Evolutionary conservation across 2,329 filamentous ascomycete species (phyloP).

Genomic region (Didymella lethalis): DNA sequence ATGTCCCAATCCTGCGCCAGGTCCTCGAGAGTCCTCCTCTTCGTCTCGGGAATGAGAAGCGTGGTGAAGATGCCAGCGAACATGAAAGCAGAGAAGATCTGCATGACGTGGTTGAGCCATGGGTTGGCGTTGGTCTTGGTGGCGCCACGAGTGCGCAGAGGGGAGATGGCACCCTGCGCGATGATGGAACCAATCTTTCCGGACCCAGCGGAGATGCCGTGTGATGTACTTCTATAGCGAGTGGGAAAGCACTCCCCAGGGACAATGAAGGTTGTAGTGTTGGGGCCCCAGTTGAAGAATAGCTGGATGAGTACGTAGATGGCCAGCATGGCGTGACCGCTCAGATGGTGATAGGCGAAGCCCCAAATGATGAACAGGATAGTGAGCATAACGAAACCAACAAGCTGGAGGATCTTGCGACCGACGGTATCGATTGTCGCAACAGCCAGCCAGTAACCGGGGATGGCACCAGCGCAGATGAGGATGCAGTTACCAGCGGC

Average conservation of each 20-base stretch:
- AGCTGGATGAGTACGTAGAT: constrained; percentile 60
- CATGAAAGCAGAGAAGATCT: constrained; percentile 84
- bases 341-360: constrained; percentile 48
- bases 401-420: constrained; percentile 52
- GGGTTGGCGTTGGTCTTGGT: constrained; percentile 57
- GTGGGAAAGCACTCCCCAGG: constrained; percentile 61
- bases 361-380: constrained; percentile 48
- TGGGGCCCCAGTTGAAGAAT: constrained; percentile 62
- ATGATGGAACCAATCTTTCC: constrained; percentile 61
- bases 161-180: constrained; percentile 57
- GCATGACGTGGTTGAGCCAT: constrained; percentile 76
- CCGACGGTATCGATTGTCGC: constrained; percentile 73
- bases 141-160: constrained; percentile 62
- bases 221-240: constrained; percentile 36
- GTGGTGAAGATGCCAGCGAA: constrained; percentile 72
- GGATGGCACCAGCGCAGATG: constrained; percentile 78
- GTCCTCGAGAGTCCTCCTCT: constrained; percentile 76
- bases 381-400: constrained; percentile 45
- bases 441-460: constrained; percentile 73
- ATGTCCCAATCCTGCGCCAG: constrained; percentile 58
- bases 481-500: constrained; percentile 81
- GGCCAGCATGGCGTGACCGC: constrained; percentile 52
- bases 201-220: constrained; percentile 59
- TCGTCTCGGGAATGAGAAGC: constrained; percentile 78
- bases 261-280: constrained; percentile 61